Conservation (phyloP, 1,139 yeast genomes). For the Zygosaccharomyces sapae region DNA sequence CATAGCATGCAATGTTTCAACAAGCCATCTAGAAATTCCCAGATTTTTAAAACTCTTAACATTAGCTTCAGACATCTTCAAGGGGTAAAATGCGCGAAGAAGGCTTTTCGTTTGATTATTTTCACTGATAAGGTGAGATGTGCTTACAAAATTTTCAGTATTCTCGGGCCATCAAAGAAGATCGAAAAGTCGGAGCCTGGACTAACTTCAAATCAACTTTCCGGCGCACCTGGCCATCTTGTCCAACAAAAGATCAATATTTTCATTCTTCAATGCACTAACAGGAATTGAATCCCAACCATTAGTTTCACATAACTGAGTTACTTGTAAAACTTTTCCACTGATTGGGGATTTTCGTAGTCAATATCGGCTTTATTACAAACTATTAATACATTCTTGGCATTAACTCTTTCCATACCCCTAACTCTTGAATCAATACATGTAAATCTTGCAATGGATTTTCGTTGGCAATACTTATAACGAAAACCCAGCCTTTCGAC, state of each 20-base stretch:
- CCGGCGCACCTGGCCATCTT: constrained; percentile 48
- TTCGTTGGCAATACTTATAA: constrained; percentile 61
- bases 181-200: not conserved
- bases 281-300: constrained; percentile 78
- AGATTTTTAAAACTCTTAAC: constrained; percentile 47
- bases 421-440: constrained; percentile 64
- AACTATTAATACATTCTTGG: constrained; percentile 65
- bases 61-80: constrained; percentile 9
- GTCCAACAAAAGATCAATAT: constrained; percentile 62
- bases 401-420: constrained; percentile 48
- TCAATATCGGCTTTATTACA: constrained; percentile 89
- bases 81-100: not conserved
- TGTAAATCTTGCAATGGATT: constrained; percentile 64
- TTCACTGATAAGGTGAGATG: constrained; percentile 6
- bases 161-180: not conserved
- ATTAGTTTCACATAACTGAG: constrained; percentile 40
- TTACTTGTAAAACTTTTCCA: constrained; percentile 44
- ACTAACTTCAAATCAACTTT: not conserved
- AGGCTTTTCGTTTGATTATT: not conserved
- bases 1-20: constrained; percentile 77
- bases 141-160: constrained; percentile 8
- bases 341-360: constrained; percentile 39
- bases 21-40: constrained; percentile 84
- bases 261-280: constrained; percentile 71
- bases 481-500: constrained; percentile 84